Evolutionary conservation across 306 rosid genomes (phyloP).

Genomic region (Urtica urens): DNA sequence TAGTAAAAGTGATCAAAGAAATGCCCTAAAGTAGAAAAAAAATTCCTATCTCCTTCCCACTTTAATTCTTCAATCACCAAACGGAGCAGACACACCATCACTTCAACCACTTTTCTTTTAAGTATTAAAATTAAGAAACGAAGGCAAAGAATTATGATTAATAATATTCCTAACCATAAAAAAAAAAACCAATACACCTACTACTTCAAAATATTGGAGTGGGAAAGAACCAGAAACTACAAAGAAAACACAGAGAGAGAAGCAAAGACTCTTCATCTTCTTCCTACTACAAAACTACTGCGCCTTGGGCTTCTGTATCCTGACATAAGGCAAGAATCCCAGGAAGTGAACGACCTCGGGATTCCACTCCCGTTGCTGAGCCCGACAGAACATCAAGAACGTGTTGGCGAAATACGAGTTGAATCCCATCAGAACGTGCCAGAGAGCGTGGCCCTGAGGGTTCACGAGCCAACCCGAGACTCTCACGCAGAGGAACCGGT

Average conservation of each 20-base stretch:
- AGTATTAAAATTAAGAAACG: conserved; percentile 1
- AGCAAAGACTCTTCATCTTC: not conserved
- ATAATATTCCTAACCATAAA: conserved; percentile 3
- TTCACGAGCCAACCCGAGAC: conserved; percentile 46
- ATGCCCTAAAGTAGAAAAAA: too few relatives aligned
- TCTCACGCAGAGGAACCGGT: conserved; percentile 52
- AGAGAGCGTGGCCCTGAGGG: conserved; percentile 79
- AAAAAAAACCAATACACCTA: conserved; percentile 6
- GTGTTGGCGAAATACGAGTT: conserved; percentile 69
- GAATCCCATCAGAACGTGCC: conserved; percentile 75
- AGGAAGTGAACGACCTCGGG: conserved; percentile 42
- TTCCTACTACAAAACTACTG: conserved; percentile 15
- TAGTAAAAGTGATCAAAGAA: too few relatives aligned
- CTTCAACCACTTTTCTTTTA: conserved; percentile 3
- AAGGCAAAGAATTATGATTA: conserved; percentile 11
- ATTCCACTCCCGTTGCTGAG: conserved; percentile 61
- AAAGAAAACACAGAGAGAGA: not conserved
- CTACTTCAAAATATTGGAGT: not conserved
- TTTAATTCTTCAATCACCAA: too few relatives aligned
- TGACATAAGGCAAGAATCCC: conserved; percentile 66
- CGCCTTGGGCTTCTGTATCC: conserved; percentile 56
- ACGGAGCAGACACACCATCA: conserved; percentile 3
- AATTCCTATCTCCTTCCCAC: too few relatives aligned
- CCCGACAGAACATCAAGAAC: conserved; percentile 83
- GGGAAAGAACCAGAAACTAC: not conserved